phyloP scores from a whole-genome alignment of 768 basidiomycete species.

The Mycena leptocephala region DNA sequence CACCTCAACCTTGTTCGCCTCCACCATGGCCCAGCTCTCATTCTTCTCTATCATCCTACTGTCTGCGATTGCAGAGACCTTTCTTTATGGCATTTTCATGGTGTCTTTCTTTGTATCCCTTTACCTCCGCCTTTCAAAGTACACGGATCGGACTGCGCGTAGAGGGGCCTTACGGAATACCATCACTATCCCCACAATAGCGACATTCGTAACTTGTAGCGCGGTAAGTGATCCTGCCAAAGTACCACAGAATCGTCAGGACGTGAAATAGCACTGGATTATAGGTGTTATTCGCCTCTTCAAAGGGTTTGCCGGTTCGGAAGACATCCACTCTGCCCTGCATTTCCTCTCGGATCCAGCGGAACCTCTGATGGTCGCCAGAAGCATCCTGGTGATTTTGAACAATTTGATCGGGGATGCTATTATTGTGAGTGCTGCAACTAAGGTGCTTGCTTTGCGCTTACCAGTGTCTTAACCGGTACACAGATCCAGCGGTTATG shows the following conservation, averaged over 20 bases:
- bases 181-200: neutral
- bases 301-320: neutral
- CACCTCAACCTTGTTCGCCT: neutral
- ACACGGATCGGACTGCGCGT: neutral
- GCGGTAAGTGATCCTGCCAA: neutral
- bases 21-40: neutral
- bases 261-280: conserved; percentile 5
- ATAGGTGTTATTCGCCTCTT: neutral
- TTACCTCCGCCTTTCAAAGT: neutral
- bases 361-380: neutral
- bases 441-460: neutral
- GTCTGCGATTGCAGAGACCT: neutral
- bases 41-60: neutral
- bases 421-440: conserved; percentile 5
- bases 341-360: neutral
- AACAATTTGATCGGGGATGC: conserved; percentile 8
- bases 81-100: neutral
- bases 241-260: neutral
- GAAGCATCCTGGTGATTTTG: neutral
- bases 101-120: neutral
- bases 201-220: neutral
- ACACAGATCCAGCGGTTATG: neutral
- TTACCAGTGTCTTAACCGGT: neutral
- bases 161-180: neutral
- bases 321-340: neutral